Base-by-base conservation (phyloP, 352 stramenopile genomes). In the Pseudoperonospora humuli region DNA sequence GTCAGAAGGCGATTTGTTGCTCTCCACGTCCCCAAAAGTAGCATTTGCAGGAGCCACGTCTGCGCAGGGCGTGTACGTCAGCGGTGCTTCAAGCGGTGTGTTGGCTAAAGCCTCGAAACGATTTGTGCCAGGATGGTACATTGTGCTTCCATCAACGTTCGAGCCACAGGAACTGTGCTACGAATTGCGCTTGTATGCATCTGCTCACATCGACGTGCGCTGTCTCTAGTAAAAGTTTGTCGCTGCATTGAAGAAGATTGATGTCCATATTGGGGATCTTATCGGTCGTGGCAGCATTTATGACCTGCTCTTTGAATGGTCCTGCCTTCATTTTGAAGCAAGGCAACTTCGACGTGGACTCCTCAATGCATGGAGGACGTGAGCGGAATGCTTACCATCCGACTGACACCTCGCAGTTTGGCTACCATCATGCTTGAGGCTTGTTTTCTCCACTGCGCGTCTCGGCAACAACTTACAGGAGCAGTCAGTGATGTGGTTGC, bases 141-240 rank as follows among this genome's bases (percentile, higher is more conserved):
- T 87, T 0, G 40, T 84, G 20, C 47, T 92, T n/a, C 72, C 75
- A 14, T 91, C 79, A 24, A 91, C 79, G 9, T 87, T 81, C 34
- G 75, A 88, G 10, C 76, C 79, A 2, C 60, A 70, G 11, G 69
- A 83, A 31, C 40, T 48, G 38, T 52, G 42, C 9, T 89, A 79
- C 31, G 70, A 83, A 40, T 56, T 91, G 41, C 67, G 64, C 2
- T 38, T 87, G 15, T 85, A 68, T 47, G 59, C 75, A 20, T 76
- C 72, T 19, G 33, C 45, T 25, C 51, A 52, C 14, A 48, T 84
- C 33, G 45, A 69, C 3, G 62, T 83, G 21, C 57, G 61, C 13
- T 39, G 29, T 5, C 39, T 77, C 13, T 77, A 57, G 47, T 18
- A 37, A 11, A 54, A 28, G 14, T 7, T 6, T 10, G n/a, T 56